phyloP scores from a whole-genome alignment of 2,329 filamentous ascomycete species.

The Fusarium ambrosium region DNA sequence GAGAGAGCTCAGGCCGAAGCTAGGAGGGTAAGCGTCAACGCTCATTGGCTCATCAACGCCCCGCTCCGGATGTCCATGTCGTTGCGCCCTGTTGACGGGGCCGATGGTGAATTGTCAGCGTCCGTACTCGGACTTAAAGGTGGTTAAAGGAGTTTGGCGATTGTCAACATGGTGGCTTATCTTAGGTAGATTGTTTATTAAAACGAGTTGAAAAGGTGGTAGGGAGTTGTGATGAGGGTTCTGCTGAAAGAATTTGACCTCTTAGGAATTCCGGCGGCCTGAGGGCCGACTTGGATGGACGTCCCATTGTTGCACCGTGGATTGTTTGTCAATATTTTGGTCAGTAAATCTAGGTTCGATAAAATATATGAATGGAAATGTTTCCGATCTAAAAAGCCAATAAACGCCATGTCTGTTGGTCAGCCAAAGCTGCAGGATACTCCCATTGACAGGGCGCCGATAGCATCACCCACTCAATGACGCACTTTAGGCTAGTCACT shows the following conservation, averaged over 20 bases:
- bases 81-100: constrained; percentile 18
- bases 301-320: neutral
- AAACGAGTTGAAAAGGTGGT: neutral
- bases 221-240: neutral
- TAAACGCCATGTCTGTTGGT: neutral
- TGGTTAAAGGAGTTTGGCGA: neutral
- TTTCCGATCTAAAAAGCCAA: neutral
- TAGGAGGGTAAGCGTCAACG: neutral
- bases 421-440: neutral
- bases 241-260: neutral
- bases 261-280: neutral
- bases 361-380: neutral
- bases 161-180: neutral
- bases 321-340: neutral
- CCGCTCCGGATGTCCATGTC: neutral
- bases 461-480: neutral
- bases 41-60: neutral
- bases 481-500: neutral
- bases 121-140: neutral
- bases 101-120: neutral
- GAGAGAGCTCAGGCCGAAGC: neutral
- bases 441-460: neutral
- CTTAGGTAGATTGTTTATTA: neutral
- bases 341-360: neutral
- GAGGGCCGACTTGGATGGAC: neutral